Conservation (phyloP, 129 eudicot genomes). For the Saposhnikovia divaricata region DNA sequence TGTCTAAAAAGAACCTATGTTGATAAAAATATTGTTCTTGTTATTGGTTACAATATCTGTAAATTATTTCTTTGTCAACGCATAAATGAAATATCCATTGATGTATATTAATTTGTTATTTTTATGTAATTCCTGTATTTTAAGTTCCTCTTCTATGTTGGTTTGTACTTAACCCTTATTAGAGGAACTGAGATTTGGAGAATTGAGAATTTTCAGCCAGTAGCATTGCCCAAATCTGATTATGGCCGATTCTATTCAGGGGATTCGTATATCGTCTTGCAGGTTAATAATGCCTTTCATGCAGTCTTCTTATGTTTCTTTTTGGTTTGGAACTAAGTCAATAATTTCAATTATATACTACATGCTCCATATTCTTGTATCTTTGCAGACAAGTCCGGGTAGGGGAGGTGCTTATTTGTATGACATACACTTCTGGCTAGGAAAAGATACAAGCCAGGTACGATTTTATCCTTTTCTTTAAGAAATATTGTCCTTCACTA, state of each 20-base stretch:
- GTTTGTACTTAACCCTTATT: slow-evolving; percentile 45
- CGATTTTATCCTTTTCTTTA: background rate
- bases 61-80: background rate
- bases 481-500: background rate
- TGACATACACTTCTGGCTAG: slow-evolving; percentile 95
- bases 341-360: background rate
- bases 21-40: slow-evolving; percentile 5
- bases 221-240: slow-evolving; percentile 75
- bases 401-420: slow-evolving; percentile 84
- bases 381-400: slow-evolving; percentile 73
- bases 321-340: background rate
- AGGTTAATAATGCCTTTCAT: slow-evolving; percentile 40
- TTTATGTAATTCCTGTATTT: background rate
- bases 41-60: slow-evolving; percentile 1
- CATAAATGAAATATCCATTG: background rate
- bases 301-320: background rate
- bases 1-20: slow-evolving; percentile 10
- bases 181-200: slow-evolving; percentile 97
- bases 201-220: slow-evolving; percentile 86
- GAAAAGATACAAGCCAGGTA: slow-evolving; percentile 99
- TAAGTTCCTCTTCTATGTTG: slow-evolving; percentile 9
- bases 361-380: background rate
- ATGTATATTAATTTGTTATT: background rate
- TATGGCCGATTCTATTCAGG: slow-evolving; percentile 86
- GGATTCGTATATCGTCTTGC: slow-evolving; percentile 82